A percentile compares a stretch with the other conserved stretches of the same genome.
phyloP scores from a whole-genome alignment of 495 filamentous ascomycete species.

The Penicillium waksmanii region DNA sequence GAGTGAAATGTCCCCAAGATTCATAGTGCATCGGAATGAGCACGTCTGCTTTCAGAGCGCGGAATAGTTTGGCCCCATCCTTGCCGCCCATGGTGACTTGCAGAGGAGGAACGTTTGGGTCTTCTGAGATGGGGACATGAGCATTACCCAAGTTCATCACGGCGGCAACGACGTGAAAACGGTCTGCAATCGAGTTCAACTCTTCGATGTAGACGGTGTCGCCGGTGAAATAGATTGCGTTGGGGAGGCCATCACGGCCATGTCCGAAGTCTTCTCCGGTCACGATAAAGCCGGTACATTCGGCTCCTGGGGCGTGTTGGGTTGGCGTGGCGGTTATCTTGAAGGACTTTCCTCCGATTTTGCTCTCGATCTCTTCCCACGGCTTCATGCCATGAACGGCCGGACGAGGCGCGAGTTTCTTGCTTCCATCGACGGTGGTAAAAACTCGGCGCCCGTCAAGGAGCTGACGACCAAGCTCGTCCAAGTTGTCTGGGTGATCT shows the following conservation, averaged over 20 bases:
- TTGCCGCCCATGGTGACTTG: conserved; percentile 57
- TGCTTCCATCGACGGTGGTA: conserved; percentile 53
- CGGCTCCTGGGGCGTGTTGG: conserved; percentile 49
- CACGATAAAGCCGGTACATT: conserved; percentile 55
- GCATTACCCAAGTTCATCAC: conserved; percentile 38
- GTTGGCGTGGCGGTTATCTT: conserved; percentile 48
- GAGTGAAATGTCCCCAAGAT: conserved; percentile 53
- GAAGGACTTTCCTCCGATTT: conserved; percentile 28
- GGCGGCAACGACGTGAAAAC: conserved; percentile 28
- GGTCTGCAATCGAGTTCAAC: conserved; percentile 29
- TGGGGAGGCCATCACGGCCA: conserved; percentile 41
- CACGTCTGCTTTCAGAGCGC: conserved; percentile 47
- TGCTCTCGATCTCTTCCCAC: conserved; percentile 29
- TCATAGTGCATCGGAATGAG: conserved; percentile 60
- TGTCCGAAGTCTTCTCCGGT: conserved; percentile 42
- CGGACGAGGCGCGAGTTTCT: conserved; percentile 44
- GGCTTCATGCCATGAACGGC: conserved; percentile 45
- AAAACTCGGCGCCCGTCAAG: conserved; percentile 54
- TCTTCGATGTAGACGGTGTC: conserved; percentile 58
- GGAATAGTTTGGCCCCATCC: conserved; percentile 43
- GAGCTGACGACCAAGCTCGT: conserved; percentile 42
- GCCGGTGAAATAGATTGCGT: conserved; percentile 59
- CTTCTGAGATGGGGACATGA: conserved; percentile 28
- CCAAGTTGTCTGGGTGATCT: conserved; percentile 59
- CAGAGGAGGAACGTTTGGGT: conserved; percentile 22